Evolutionary conservation across 176 grass and related monocot genomes (phyloP).

Genomic region (Tillandsia leiboldiana): DNA sequence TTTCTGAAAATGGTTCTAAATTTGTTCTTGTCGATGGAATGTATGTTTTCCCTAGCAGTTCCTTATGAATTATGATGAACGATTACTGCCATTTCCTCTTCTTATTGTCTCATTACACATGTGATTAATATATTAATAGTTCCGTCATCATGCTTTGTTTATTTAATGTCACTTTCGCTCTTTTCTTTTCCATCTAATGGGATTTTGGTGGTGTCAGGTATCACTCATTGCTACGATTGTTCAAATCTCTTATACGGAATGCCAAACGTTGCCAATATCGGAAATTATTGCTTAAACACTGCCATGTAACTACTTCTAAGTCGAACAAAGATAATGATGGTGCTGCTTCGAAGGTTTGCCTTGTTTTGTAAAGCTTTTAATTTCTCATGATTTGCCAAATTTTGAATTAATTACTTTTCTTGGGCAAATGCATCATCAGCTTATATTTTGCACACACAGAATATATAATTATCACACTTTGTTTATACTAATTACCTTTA

Average conservation of each 20-base stretch:
- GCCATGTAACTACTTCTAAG: conserved; percentile 24
- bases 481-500: too few relatives aligned
- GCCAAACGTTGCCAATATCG: conserved; percentile 48
- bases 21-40: too few relatives aligned
- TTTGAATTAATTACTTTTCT: conserved; percentile 5
- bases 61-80: too few relatives aligned
- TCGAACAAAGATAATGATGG: neutral
- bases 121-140: too few relatives aligned
- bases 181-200: neutral
- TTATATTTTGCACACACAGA: neutral
- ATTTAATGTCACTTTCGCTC: neutral
- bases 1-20: too few relatives aligned
- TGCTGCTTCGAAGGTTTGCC: neutral
- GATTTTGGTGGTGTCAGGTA: conserved; percentile 23
- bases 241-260: conserved; percentile 51
- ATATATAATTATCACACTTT: too few relatives aligned
- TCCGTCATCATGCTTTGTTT: neutral
- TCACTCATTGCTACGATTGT: conserved; percentile 18
- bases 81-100: neutral
- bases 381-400: neutral
- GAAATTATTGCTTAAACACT: conserved; percentile 50
- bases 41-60: too few relatives aligned
- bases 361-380: neutral
- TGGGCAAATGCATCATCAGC: neutral
- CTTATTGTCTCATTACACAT: neutral